Base-by-base conservation (phyloP, 768 basidiomycete species). In the Pleurotus tuber-regium region DNA sequence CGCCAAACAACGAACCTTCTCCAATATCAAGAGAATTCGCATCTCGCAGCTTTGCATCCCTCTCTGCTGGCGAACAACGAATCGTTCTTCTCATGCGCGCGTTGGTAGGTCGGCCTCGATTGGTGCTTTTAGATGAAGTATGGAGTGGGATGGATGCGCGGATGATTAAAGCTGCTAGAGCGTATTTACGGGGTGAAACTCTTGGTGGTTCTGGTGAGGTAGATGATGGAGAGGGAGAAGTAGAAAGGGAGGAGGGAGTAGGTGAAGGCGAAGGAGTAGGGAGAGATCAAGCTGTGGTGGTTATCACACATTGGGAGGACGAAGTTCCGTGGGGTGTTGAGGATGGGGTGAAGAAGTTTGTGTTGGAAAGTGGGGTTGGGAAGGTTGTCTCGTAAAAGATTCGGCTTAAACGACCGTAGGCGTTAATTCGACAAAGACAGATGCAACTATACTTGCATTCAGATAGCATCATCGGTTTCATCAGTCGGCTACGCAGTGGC, bases 131-230 rank as follows among this genome's bases (percentile, higher is more conserved):
- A 33, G 96, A 99, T 61, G 96, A 99, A 64, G 89, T 86, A 7
- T 94, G 91, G 82, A 85, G 89, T 19, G 95, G 94, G 21, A 95
- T 98, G 91, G 90, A 90, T 56, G 84, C 82, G 38, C 69, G 65
- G 4, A 90, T 92, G 83, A 82, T 95, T 25, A 66, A 66, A 14
- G 78, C 79, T 30, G 89, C 84, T 35, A 72, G 79, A 56, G 58
- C 57, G 35, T 90, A 91, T 61, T 63, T 99, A 38, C 72, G 85
- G 16, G 74, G 70, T 30, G 53, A 74, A 52, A 61, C 52, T 33
- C n/a, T n/a, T n/a, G n/a, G n/a, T n/a, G n/a, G n/a, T n/a, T n/a
- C n/a, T n/a, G n/a, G n/a, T n/a, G n/a, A n/a, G n/a, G n/a, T n/a
- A n/a, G n/a, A n/a, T n/a, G n/a, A n/a, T n/a, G n/a, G n/a, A n/a